These are phyloP conservation scores for Thalassiosira gravida DNA, from an alignment of 352 stramenopile genomes.

Conservation along the genomic window DNA sequence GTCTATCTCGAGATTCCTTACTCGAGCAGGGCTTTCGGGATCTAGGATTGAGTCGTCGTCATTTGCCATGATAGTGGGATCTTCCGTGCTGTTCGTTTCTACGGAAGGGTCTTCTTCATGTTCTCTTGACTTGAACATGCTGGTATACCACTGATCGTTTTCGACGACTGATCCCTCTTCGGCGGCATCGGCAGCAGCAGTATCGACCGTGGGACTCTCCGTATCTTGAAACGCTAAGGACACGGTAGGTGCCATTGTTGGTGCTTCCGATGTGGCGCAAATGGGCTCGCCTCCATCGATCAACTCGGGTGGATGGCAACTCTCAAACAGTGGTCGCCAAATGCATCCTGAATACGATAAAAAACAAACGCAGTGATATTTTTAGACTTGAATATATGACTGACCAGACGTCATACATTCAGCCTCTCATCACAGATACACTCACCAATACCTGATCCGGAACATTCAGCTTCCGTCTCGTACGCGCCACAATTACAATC, in stretches of 20 bases:
- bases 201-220: slow-evolving; percentile 24
- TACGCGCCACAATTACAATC: slow-evolving; percentile 58
- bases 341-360: slow-evolving; percentile 31
- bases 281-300: slow-evolving; percentile 68
- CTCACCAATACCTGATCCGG: slow-evolving; percentile 47
- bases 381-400: no score
- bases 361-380: no score
- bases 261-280: slow-evolving; percentile 53
- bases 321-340: slow-evolving; percentile 68
- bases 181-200: neutral
- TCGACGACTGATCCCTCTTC: neutral
- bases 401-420: no score
- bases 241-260: slow-evolving; percentile 63
- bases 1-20: slow-evolving; percentile 19
- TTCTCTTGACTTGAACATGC: slow-evolving; percentile 64
- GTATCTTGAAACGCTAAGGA: slow-evolving; percentile 21
- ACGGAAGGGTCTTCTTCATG: slow-evolving; percentile 34
- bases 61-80: slow-evolving; percentile 19
- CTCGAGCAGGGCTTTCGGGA: neutral
- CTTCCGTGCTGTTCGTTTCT: slow-evolving; percentile 43
- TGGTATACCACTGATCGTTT: slow-evolving; percentile 61
- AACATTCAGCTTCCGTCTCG: slow-evolving; percentile 59
- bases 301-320: slow-evolving; percentile 66
- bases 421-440: neutral
- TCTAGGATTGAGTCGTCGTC: slow-evolving; percentile 44